These are phyloP conservation scores for Fraxinus sp. DNA, from an alignment of 305 asterid genomes.

Conservation along the genomic window DNA sequence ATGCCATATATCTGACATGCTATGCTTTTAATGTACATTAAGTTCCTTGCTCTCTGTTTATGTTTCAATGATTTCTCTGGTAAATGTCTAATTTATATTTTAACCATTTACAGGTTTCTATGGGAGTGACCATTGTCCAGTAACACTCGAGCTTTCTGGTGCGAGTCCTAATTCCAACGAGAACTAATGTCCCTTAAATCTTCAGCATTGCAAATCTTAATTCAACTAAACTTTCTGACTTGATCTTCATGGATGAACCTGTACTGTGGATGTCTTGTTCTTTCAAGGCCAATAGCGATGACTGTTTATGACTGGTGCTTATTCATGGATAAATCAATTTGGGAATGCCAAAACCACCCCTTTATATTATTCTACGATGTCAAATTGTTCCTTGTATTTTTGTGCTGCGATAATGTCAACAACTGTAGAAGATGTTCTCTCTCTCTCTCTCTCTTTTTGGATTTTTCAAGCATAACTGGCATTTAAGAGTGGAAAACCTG, in stretches of 20 bases:
- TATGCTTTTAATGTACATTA: neutral
- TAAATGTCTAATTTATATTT: neutral
- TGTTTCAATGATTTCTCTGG: neutral
- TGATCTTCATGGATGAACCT: neutral
- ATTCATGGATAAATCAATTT: neutral
- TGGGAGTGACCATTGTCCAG: conserved; percentile 98
- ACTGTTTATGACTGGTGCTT: neutral
- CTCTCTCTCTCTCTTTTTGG: no score
- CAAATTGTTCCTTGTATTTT: neutral
- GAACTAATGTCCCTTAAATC: conserved; percentile 11
- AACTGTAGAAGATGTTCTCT: neutral
- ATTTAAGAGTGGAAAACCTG: neutral
- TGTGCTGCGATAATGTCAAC: neutral
- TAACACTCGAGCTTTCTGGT: conserved; percentile 66
- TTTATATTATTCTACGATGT: neutral
- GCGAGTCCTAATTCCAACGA: conserved; percentile 20
- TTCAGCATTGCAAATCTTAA: neutral
- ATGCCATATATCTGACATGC: neutral
- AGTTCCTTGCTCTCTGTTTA: neutral
- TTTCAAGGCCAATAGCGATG: neutral
- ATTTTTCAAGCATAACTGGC: no score
- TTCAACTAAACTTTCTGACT: neutral
- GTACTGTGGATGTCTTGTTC: neutral
- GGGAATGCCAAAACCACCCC: neutral
- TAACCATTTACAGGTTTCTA: conserved; percentile 63